Evolutionary conservation across 129 eudicot species (phyloP).

Genomic region (Tanacetum coccineum): DNA sequence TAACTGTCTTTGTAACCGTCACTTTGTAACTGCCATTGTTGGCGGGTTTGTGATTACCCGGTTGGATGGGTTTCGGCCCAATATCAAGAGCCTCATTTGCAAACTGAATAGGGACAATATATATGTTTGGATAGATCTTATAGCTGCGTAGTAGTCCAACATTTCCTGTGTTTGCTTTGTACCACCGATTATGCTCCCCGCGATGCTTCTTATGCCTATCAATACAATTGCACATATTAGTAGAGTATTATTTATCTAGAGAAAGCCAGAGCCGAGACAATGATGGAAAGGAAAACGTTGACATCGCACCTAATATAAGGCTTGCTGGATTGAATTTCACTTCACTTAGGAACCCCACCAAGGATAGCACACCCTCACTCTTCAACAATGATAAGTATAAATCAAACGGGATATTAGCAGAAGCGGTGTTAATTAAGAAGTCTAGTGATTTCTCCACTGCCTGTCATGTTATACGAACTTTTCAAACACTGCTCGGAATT

Average conservation of each 20-base stretch:
- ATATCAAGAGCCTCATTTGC: slow-evolving; percentile 84
- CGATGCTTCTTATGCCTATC: slow-evolving; percentile 60
- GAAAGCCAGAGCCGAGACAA: neutral
- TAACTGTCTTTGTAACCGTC: too few relatives aligned
- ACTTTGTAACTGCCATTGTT: too few relatives aligned
- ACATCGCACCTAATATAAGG: slow-evolving; percentile 43
- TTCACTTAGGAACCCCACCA: slow-evolving; percentile 67
- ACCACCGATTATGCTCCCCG: slow-evolving; percentile 87
- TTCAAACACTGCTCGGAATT: neutral
- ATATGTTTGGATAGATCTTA: slow-evolving; percentile 65
- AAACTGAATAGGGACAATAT: slow-evolving; percentile 56
- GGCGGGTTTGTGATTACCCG: too few relatives aligned
- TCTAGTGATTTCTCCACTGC: slow-evolving; percentile 52
- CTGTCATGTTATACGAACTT: neutral
- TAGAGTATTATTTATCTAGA: neutral
- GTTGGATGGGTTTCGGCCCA: too few relatives aligned
- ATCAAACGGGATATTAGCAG: slow-evolving; percentile 76
- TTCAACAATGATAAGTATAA: slow-evolving; percentile 60
- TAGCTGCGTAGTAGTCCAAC: slow-evolving; percentile 80
- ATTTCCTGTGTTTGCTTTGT: slow-evolving; percentile 81
- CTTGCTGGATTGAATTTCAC: slow-evolving; percentile 68
- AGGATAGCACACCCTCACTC: slow-evolving; percentile 50
- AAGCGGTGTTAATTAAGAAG: slow-evolving; percentile 77
- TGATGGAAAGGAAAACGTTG: neutral
- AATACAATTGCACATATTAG: neutral